phyloP scores from a whole-genome alignment of 129 eudicot species.

The Flaveria linearis region DNA sequence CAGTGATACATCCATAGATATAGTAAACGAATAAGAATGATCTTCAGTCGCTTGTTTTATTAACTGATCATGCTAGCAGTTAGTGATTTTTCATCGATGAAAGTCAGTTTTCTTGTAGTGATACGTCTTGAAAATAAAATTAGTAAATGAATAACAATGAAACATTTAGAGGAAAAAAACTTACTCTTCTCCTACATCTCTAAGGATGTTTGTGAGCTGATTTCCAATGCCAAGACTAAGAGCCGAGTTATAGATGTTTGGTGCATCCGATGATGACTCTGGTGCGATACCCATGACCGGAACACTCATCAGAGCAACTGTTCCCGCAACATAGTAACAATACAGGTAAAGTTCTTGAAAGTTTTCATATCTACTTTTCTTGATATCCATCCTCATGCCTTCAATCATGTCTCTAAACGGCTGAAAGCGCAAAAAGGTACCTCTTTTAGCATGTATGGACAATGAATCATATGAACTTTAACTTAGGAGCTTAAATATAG shows the following conservation, averaged over 20 bases:
- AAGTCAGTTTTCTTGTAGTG: too few species aligned
- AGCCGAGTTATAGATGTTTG: constrained; percentile 68
- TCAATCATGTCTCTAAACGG: constrained; percentile 96
- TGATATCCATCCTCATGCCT: constrained; percentile 92
- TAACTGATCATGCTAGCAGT: too few species aligned
- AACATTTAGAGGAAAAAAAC: constrained; percentile 9
- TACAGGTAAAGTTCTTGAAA: constrained; percentile 73
- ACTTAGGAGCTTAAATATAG: background rate
- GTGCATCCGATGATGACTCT: constrained; percentile 54
- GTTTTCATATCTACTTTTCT: constrained; percentile 65
- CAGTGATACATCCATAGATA: too few species aligned
- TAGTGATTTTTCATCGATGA: too few species aligned
- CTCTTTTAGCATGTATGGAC: background rate
- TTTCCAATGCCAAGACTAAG: constrained; percentile 82
- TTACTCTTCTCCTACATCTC: constrained; percentile 99
- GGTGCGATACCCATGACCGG: constrained; percentile 93
- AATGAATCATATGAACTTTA: background rate
- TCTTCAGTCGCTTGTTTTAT: too few species aligned
- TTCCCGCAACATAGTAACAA: constrained; percentile 93
- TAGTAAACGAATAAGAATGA: too few species aligned
- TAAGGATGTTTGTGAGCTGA: constrained; percentile 89
- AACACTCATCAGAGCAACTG: constrained; percentile 90
- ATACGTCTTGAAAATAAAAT: too few species aligned
- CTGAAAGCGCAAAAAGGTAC: constrained; percentile 34
- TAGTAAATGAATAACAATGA: background rate